Evolutionary conservation across 305 asterid species (phyloP), one percentile per base, ranked within the genome.

Genomic region (Fraxinus latifolia): DNA sequence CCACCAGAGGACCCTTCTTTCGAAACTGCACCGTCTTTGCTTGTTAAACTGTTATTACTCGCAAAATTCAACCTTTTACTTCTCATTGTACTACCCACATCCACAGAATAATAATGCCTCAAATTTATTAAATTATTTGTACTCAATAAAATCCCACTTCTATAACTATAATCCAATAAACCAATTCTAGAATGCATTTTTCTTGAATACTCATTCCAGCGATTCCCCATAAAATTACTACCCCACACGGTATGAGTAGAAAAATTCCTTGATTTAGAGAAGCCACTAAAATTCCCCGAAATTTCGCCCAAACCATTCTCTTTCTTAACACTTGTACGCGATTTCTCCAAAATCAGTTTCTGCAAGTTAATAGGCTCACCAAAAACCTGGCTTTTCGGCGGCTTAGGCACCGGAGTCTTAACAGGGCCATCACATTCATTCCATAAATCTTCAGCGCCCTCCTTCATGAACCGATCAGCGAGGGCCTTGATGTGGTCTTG

Each of bases 381-480:
- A 5, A 71, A 33, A 44, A 78, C 50, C 37, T 80, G 80, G 50
- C 79, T 82, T 71, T 53, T 85, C 47, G 82, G 86, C 19, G 84
- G 82, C 83, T 82, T 80, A 44, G 71, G 81, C 12, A 72, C 36
- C 1, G 87, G 87, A 74, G 34, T 42, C 4, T 80, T 84, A 37
- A 85, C 37, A 0, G 97, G 97, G 4, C 98, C 98, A 79, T 95
- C 99, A 12, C 85, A 84, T 83, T 89, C 92, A 67, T 95, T 95
- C 99, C 98, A 95, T 85, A 95, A 89, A 90, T 95, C 98, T 83
- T 93, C 97, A 76, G 98, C 97, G 0, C 99, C 98, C 86, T 91
- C 97, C 88, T 92, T 95, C 95, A 93, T 91, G 86, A 95, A 95
- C 76, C 97, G 90, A 89, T 95, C 99, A 21, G 98, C 99, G 2